A percentile compares a stretch with the other conserved stretches of the same genome.
phyloP scores from a whole-genome alignment of 306 rosid genomes.

The Dryas alaskensis region DNA sequence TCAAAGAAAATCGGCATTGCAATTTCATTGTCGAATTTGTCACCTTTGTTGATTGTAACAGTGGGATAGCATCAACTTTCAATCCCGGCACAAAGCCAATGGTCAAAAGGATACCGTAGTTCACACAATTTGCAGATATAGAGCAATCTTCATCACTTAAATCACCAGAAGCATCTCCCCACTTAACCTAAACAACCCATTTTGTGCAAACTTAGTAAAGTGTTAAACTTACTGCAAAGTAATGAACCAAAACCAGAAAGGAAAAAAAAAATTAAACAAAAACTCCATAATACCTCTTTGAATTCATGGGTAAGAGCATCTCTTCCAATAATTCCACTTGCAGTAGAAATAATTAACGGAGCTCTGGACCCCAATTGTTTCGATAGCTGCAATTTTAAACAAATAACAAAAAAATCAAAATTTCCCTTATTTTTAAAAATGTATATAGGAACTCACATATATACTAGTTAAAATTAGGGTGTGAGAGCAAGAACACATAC shows the following conservation, averaged over 20 bases:
- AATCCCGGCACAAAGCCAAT: constrained; percentile 73
- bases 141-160: constrained; percentile 19
- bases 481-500: constrained; percentile 32
- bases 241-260: not conserved
- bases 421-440: not conserved
- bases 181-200: constrained; percentile 35
- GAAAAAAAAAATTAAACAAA: not conserved
- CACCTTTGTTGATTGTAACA: constrained; percentile 40
- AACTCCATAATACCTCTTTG: constrained; percentile 50
- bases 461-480: not conserved
- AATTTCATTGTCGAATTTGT: not conserved
- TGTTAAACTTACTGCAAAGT: not conserved
- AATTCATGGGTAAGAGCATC: constrained; percentile 53
- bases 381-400: constrained; percentile 36
- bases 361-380: constrained; percentile 39
- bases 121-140: constrained; percentile 14
- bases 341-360: constrained; percentile 49
- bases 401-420: not conserved
- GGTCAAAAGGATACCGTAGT: constrained; percentile 59
- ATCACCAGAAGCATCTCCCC: constrained; percentile 30
- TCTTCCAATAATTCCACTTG: constrained; percentile 62
- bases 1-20: not conserved
- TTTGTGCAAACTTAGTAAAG: not conserved
- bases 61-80: constrained; percentile 60
- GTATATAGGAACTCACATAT: too few species aligned